A percentile compares a stretch with the other conserved stretches of the same genome.
phyloP scores from a whole-genome alignment of 2,329 filamentous ascomycete species.

The Pseudocercospora fuligena region DNA sequence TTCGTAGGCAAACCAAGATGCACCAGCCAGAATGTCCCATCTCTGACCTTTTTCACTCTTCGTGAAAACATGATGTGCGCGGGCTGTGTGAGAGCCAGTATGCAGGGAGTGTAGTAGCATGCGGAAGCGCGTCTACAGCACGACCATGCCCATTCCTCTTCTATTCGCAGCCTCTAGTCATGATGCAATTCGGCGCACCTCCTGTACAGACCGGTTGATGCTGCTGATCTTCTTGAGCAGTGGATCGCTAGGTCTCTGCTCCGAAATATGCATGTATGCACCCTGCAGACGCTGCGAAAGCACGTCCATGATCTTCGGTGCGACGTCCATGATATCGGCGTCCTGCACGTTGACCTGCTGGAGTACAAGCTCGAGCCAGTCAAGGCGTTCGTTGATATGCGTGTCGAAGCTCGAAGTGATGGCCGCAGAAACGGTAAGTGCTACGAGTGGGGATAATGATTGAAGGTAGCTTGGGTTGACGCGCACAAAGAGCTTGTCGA shows the following conservation, averaged over 20 bases:
- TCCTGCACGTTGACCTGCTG: slow-evolving; percentile 54
- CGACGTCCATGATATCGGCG: slow-evolving; percentile 59
- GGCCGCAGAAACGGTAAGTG: slow-evolving; percentile 66
- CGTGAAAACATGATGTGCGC: not conserved
- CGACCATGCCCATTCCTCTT: slow-evolving; percentile 17
- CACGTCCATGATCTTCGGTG: slow-evolving; percentile 64
- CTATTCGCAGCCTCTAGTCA: slow-evolving; percentile 27
- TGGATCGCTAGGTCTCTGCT: slow-evolving; percentile 56
- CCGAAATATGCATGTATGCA: slow-evolving; percentile 60
- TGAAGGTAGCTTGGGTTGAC: slow-evolving; percentile 62
- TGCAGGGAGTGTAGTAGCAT: not conserved
- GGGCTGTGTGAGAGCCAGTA: not conserved
- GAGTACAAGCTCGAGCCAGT: slow-evolving; percentile 64
- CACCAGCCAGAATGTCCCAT: not conserved
- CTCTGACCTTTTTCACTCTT: not conserved
- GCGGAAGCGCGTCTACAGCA: slow-evolving; percentile 1
- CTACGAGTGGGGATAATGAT: slow-evolving; percentile 61
- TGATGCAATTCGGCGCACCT: slow-evolving; percentile 28
- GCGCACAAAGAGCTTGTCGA: slow-evolving; percentile 64
- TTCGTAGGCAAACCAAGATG: not conserved
- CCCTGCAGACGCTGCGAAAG: slow-evolving; percentile 61
- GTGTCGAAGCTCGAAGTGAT: slow-evolving; percentile 62
- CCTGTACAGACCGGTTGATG: slow-evolving; percentile 38
- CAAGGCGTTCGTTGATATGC: slow-evolving; percentile 59
- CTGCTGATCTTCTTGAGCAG: slow-evolving; percentile 42